Base-by-base conservation (phyloP, 2,329 filamentous ascomycete genomes). In the Acarospora socialis region DNA sequence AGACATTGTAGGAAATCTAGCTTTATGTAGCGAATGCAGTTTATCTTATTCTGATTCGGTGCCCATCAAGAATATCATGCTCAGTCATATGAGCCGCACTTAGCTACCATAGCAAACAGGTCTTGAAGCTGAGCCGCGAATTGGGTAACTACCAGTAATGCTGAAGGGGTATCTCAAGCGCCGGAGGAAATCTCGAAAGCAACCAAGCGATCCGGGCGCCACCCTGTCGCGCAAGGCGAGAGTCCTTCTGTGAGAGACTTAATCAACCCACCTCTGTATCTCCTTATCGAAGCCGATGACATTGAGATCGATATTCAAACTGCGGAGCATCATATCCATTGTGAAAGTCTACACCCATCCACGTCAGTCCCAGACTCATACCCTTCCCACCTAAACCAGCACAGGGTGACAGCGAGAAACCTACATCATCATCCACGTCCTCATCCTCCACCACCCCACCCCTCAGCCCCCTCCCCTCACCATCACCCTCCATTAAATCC, bases 271-370 rank as follows among this genome's bases (percentile, higher is more conserved):
- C 46, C 59, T 57, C 47, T 76, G 68, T 32, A 55, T 50, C 8
- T 57, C 50, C 36, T 62, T 60, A 49, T 77, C 71, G 48, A 68
- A 79, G 4, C 74, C 75, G 41, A 81, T 74, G n/a, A 68, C 46
- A 29, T 63, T 55, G 4, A 70, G 52, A 34, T 77, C 71, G 35
- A 80, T 67, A 44, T 77, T 74, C 36, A 80, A 55, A 18, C 65
- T 70, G 41, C 65, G 66, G 10, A 81, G 60, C 75, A 80, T 79
- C 64, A 70, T 71, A 28, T 68, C 71, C 66, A 81, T 76, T 8
- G 72, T 77, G 45, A 79, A 78, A 8, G 65, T 66, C 71, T 74
- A 42, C 5, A 24, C 6, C 21, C 9, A 22, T 26, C 16, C 19
- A 12, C 12, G 19, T 46, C 37, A 12, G 48, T 45, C 32, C 43